Conservation (phyloP, 2,329 filamentous ascomycete genomes). For the Talaromyces sp. region DNA sequence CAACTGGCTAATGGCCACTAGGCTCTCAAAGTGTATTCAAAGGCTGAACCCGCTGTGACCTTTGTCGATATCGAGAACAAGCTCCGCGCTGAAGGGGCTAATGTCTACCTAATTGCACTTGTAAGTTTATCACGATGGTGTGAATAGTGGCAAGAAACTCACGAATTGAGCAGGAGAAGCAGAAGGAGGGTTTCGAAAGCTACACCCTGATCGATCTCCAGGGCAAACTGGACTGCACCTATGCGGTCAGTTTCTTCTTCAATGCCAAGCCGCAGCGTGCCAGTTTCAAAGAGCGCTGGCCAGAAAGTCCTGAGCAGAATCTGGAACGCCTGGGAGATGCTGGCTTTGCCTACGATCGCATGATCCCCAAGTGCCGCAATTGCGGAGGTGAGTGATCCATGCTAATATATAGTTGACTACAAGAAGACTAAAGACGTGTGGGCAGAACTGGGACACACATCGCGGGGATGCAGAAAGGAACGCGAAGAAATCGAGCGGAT, state of each 20-base stretch:
- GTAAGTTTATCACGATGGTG: constrained; percentile 21
- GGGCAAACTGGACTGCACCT: constrained; percentile 48
- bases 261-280: constrained; percentile 43
- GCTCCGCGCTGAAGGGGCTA: constrained; percentile 44
- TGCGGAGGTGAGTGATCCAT: constrained; percentile 38
- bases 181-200: constrained; percentile 36
- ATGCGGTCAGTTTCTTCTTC: constrained; percentile 46
- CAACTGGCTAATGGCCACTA: constrained; percentile 15
- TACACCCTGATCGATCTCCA: constrained; percentile 50
- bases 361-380: constrained; percentile 47
- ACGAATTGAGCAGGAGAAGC: constrained; percentile 31
- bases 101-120: constrained; percentile 49
- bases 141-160: constrained; percentile 1
- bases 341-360: constrained; percentile 46
- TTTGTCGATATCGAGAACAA: constrained; percentile 47
- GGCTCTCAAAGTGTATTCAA: constrained; percentile 48
- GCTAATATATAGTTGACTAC: neutral
- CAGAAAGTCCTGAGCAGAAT: constrained; percentile 45
- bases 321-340: constrained; percentile 47
- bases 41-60: constrained; percentile 41
- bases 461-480: constrained; percentile 46
- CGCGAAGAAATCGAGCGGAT: constrained; percentile 33
- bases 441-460: constrained; percentile 45
- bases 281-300: constrained; percentile 46
- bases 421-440: neutral